A percentile compares a stretch with the other conserved stretches of the same genome.
Conservation (phyloP, 2,329 filamentous ascomycete species). For the Paecilomyces sp. region DNA sequence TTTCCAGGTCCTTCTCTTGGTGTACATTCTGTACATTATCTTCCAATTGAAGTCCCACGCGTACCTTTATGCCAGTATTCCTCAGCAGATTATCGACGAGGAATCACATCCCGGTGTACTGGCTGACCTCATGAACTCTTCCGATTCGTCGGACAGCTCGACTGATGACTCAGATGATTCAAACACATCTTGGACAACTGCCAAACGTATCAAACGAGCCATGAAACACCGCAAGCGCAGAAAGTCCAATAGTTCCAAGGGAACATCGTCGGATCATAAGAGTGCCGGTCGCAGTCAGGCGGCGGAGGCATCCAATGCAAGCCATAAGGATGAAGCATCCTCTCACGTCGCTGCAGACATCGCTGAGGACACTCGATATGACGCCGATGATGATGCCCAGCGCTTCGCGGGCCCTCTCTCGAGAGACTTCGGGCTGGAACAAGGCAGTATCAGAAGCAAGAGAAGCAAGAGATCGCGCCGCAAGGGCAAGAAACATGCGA, state of each 20-base stretch:
- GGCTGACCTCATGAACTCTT: slow-evolving; percentile 72
- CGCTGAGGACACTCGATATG: slow-evolving; percentile 20
- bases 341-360: slow-evolving; percentile 8
- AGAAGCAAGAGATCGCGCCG: slow-evolving; percentile 9
- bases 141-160: slow-evolving; percentile 45
- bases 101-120: slow-evolving; percentile 81
- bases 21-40: slow-evolving; percentile 76
- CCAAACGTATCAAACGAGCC: slow-evolving; percentile 67
- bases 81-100: slow-evolving; percentile 86
- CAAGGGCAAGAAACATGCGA: slow-evolving; percentile 1
- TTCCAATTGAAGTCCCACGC: slow-evolving; percentile 90
- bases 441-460: slow-evolving; percentile 7
- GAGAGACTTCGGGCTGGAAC: slow-evolving; percentile 20
- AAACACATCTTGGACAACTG: slow-evolving; percentile 62
- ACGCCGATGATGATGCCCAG: slow-evolving; percentile 17
- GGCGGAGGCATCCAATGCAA: slow-evolving; percentile 4
- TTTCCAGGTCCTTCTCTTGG: slow-evolving; percentile 61
- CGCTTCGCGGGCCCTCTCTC: slow-evolving; percentile 16
- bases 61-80: slow-evolving; percentile 87
- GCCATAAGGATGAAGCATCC: slow-evolving; percentile 6
- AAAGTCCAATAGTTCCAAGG: slow-evolving; percentile 67
- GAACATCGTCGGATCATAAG: slow-evolving; percentile 17
- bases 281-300: neutral
- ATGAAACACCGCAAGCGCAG: slow-evolving; percentile 64
- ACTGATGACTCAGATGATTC: slow-evolving; percentile 62